These are phyloP conservation scores for Corylus heterophylla DNA, from an alignment of 306 rosid genomes.

Conservation along the genomic window DNA sequence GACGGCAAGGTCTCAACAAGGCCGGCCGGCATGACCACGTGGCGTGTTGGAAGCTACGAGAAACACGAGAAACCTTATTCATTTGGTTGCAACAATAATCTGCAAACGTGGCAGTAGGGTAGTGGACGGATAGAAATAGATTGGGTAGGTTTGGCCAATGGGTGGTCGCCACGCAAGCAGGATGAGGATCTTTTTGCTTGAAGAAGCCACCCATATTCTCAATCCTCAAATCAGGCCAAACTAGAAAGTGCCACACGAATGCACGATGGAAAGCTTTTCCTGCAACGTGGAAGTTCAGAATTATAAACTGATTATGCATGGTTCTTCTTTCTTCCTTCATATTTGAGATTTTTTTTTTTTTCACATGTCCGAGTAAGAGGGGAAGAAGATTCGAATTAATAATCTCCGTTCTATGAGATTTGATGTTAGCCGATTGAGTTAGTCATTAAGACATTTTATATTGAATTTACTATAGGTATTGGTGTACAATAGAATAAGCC, in stretches of 20 bases:
- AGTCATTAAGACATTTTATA: no score
- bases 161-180: background rate
- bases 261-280: background rate
- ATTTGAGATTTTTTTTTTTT: no score
- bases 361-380: no score
- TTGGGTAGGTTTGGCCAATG: background rate
- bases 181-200: background rate
- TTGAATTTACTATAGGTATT: no score
- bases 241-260: background rate
- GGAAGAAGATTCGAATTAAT: no score
- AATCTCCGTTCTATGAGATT: no score
- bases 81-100: background rate
- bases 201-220: background rate
- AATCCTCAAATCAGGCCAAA: background rate
- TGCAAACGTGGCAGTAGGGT: background rate
- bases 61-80: constrained; percentile 2
- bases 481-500: no score
- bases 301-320: background rate
- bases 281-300: background rate
- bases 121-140: background rate
- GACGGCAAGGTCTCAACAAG: constrained; percentile 26
- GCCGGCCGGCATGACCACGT: constrained; percentile 40
- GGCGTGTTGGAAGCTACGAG: constrained; percentile 18
- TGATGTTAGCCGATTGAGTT: no score
- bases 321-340: no score